Percentiles rank a stretch among this genome's conserved stretches.
Conservation (phyloP, 176 grass and related monocot genomes). For the Hordeum marinum region DNA sequence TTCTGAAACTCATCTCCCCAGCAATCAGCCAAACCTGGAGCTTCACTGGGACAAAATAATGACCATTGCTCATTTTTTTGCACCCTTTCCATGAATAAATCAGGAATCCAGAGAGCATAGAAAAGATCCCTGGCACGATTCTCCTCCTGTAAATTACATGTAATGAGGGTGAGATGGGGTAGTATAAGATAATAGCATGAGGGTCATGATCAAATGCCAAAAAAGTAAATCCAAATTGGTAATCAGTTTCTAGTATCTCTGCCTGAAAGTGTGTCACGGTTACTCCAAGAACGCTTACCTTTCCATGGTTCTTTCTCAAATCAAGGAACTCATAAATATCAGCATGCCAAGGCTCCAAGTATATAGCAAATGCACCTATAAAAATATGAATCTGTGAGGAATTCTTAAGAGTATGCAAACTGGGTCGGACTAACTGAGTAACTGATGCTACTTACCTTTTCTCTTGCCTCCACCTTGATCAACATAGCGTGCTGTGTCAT, state of each 20-base stretch:
- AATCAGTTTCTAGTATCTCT: background rate
- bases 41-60: slow-evolving; percentile 92
- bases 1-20: slow-evolving; percentile 81
- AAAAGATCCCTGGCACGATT: slow-evolving; percentile 87
- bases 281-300: slow-evolving; percentile 48
- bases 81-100: slow-evolving; percentile 94
- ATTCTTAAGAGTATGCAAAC: background rate
- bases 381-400: slow-evolving; percentile 7
- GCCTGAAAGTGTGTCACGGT: background rate
- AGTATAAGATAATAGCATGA: background rate
- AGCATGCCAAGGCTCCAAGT: slow-evolving; percentile 94
- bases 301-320: slow-evolving; percentile 90
- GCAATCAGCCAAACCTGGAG: slow-evolving; percentile 81
- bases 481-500: slow-evolving; percentile 94
- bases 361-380: slow-evolving; percentile 91
- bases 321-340: slow-evolving; percentile 96
- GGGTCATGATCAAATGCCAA: background rate
- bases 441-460: slow-evolving; percentile 48
- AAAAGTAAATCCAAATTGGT: background rate
- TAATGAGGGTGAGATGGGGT: background rate
- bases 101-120: slow-evolving; percentile 84
- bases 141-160: slow-evolving; percentile 62
- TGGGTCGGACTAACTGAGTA: background rate
- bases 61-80: slow-evolving; percentile 70
- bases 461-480: slow-evolving; percentile 97